Evolutionary conservation across 169 alveolate genomes (phyloP), one percentile per base, ranked within the genome.

Genomic region (Plasmodium inui): DNA sequence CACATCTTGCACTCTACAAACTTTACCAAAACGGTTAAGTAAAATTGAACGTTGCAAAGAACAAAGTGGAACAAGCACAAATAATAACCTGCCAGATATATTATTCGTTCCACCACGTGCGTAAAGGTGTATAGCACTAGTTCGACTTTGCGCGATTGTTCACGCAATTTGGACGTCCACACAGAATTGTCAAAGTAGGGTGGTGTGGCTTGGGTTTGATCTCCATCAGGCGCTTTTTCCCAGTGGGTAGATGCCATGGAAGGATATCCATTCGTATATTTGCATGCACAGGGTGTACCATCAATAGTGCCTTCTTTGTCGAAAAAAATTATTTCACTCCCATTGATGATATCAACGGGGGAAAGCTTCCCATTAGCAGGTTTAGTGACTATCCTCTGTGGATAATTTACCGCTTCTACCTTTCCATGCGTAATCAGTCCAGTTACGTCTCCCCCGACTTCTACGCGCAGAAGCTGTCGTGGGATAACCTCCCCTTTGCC

Each of bases 61-160:
- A 84, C 14, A 34, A 84, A 73, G 55, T 84, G 61, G 6, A 50
- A 32, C 67, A 84, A 10, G 84, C 57, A 73, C 14, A 72, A 17
- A 4, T 72, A 7, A 53, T 22, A 28, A 9, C 22, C 50, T 28
- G 61, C 14, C 17, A 46, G 37, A 4, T 2, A 50, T 3, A 28
- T 10, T 53, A 34, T 73, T n/a, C 76, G 76, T 67, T 67, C 76
- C 30, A 67, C 76, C 7, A 2, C 39, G 2, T 67, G 41, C 30
- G n/a, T 26, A n/a, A 67, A 10, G 41, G 76, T 76, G 57, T 30
- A 76, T 4, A 32, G 26, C 12, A 76, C 17, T 1, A 37, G 19
- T 39, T 76, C 30, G n/a, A 67, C 14, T 26, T 67, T 67, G 14
- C 37, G 14, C 37, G 30, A 19, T 2, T 67, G 41, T 67, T 67